Evolutionary conservation across 2,329 filamentous ascomycete genomes (phyloP).

Genomic region (Aspergillus piperis): DNA sequence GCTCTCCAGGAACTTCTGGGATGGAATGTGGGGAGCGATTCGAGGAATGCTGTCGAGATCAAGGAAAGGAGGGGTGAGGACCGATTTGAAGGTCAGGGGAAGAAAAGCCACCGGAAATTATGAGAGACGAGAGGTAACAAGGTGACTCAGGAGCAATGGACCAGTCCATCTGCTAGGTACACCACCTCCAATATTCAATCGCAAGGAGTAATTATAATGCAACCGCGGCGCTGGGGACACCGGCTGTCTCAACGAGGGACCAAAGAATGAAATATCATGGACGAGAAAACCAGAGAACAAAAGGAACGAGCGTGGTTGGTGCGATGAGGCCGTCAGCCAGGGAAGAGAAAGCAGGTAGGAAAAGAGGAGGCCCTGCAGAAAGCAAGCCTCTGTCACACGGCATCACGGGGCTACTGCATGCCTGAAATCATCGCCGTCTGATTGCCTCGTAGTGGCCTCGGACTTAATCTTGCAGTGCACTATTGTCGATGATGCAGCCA

Average conservation of each 20-base stretch:
- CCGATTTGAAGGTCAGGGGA: neutral
- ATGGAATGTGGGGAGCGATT: conserved; percentile 23
- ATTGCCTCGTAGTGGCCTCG: neutral
- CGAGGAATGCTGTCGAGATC: conserved; percentile 3
- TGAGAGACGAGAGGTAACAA: neutral
- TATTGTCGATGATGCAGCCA: conserved; percentile 10
- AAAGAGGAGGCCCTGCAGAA: neutral
- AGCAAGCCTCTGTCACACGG: conserved; percentile 11
- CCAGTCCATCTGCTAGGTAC: conserved; percentile 4
- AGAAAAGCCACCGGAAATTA: neutral
- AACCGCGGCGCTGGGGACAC: conserved; percentile 1
- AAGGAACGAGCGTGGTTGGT: neutral
- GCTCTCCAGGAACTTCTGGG: conserved; percentile 13
- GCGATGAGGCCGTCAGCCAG: neutral
- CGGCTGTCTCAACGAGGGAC: neutral
- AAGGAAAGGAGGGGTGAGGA: neutral
- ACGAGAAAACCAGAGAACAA: neutral
- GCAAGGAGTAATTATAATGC: conserved; percentile 1
- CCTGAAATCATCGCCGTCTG: neutral
- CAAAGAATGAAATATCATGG: conserved; percentile 3
- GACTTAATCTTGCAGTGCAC: conserved; percentile 6
- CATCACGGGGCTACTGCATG: conserved; percentile 14
- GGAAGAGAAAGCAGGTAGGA: neutral
- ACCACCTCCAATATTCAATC: conserved; percentile 1
- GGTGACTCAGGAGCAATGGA: conserved; percentile 3